phyloP scores from a whole-genome alignment of 768 basidiomycete genomes.

The Mycena kentingensis region DNA sequence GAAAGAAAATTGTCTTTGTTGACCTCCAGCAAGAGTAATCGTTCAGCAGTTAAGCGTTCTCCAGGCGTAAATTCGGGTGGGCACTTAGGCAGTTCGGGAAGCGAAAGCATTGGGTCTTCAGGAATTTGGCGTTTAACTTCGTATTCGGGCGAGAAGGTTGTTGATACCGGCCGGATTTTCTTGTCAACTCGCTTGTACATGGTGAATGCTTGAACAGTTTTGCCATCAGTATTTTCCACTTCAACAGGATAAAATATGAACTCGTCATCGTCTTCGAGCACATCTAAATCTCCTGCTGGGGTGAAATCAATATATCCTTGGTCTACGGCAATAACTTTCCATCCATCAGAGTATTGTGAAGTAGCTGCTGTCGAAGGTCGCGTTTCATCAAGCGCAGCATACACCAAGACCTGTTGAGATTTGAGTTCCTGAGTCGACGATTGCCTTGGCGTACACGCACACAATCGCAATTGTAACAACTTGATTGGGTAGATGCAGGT shows the following conservation, averaged over 20 bases:
- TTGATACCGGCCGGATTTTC: too few relatives aligned
- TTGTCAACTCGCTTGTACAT: too few relatives aligned
- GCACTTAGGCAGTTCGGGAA: constrained; percentile 17
- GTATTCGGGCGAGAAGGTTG: constrained; percentile 24
- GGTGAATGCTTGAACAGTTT: constrained; percentile 23
- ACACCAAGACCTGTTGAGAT: too few relatives aligned
- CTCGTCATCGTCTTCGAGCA: too few relatives aligned
- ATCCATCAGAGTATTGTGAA: too few relatives aligned
- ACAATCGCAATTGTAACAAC: too few relatives aligned
- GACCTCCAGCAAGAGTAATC: constrained; percentile 20
- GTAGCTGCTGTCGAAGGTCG: too few relatives aligned
- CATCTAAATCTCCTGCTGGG: background rate
- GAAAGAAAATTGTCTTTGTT: constrained; percentile 26
- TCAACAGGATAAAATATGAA: too few relatives aligned
- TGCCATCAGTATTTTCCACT: constrained; percentile 20
- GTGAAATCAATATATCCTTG: background rate
- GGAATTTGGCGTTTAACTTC: constrained; percentile 21
- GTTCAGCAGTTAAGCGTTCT: constrained; percentile 19
- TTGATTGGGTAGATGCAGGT: too few relatives aligned
- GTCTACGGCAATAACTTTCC: background rate
- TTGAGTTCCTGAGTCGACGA: too few relatives aligned
- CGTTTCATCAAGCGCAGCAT: too few relatives aligned
- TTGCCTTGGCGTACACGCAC: too few relatives aligned
- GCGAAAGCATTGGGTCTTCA: constrained; percentile 24
- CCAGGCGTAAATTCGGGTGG: constrained; percentile 25